Conservation (phyloP, 495 filamentous ascomycete genomes). For the Rusavskia elegans region DNA sequence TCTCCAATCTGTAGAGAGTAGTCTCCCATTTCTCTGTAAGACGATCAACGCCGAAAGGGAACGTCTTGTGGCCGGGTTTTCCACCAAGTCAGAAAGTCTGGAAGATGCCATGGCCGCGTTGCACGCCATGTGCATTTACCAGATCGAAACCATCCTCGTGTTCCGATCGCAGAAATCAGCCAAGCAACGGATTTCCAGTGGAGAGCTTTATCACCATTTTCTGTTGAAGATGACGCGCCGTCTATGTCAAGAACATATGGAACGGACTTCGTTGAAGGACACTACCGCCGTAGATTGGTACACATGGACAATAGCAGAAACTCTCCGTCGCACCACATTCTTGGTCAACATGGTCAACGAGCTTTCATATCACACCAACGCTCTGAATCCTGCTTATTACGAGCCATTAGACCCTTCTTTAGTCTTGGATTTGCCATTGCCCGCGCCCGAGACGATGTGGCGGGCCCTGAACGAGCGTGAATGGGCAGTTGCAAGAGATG, state of each 20-base stretch:
- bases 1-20: not conserved
- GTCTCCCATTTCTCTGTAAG: not conserved
- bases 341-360: not conserved
- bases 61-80: not conserved
- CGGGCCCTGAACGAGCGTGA: not conserved
- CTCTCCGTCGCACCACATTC: not conserved
- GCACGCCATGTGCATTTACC: conserved; percentile 1
- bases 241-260: not conserved
- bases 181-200: not conserved
- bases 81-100: not conserved
- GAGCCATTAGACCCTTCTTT: not conserved
- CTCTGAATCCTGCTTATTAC: not conserved
- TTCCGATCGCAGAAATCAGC: not conserved
- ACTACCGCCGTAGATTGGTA: not conserved
- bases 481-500: not conserved
- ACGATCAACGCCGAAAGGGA: not conserved
- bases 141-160: not conserved
- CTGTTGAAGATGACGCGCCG: not conserved
- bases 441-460: not conserved
- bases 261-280: not conserved
- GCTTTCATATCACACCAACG: not conserved
- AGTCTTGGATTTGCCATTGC: not conserved
- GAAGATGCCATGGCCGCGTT: not conserved
- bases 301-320: not conserved
- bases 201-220: not conserved